A percentile compares a stretch with the other conserved stretches of the same genome.
Conservation (phyloP, 805 yeast genomes). For the Yarrowia porcina region DNA sequence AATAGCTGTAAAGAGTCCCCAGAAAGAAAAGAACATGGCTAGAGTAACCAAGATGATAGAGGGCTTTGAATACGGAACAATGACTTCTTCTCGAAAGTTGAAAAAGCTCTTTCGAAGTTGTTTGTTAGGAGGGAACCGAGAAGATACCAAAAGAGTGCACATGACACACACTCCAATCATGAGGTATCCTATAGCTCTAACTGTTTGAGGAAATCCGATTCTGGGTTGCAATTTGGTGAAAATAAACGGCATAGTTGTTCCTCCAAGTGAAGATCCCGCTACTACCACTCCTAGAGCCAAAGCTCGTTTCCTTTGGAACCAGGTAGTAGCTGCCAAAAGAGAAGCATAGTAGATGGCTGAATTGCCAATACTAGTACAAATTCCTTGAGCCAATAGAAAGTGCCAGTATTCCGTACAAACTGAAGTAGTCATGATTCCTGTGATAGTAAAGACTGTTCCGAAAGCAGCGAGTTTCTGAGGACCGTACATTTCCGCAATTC, state of each 20-base stretch:
- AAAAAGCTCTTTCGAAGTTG: slow-evolving; percentile 29
- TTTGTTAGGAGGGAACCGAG: slow-evolving; percentile 35
- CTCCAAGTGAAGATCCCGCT: slow-evolving; percentile 66
- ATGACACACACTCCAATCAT: slow-evolving; percentile 33
- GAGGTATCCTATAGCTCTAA: slow-evolving; percentile 47
- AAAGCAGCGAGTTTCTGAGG: slow-evolving; percentile 45
- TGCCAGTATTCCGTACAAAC: slow-evolving; percentile 53
- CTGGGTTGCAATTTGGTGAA: slow-evolving; percentile 45
- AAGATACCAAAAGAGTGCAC: slow-evolving; percentile 38
- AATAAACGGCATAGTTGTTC: slow-evolving; percentile 56
- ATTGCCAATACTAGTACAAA: slow-evolving; percentile 49
- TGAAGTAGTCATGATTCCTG: slow-evolving; percentile 53
- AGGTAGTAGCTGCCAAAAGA: slow-evolving; percentile 51
- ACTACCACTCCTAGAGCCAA: slow-evolving; percentile 60
- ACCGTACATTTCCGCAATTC: slow-evolving; percentile 59
- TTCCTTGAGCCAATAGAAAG: slow-evolving; percentile 53
- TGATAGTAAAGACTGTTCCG: slow-evolving; percentile 47
- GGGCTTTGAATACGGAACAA: slow-evolving; percentile 2
- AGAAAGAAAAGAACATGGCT: slow-evolving; percentile 44
- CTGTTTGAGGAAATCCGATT: slow-evolving; percentile 61
- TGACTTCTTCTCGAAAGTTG: slow-evolving; percentile 29
- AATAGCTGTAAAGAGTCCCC: slow-evolving; percentile 49
- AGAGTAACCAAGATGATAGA: slow-evolving; percentile 33
- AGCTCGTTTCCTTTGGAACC: slow-evolving; percentile 57
- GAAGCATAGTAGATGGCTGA: slow-evolving; percentile 50